Evolutionary conservation across 768 basidiomycete genomes (phyloP), one percentile per base, ranked within the genome.

Genomic region (Pisolithus tinctorius): DNA sequence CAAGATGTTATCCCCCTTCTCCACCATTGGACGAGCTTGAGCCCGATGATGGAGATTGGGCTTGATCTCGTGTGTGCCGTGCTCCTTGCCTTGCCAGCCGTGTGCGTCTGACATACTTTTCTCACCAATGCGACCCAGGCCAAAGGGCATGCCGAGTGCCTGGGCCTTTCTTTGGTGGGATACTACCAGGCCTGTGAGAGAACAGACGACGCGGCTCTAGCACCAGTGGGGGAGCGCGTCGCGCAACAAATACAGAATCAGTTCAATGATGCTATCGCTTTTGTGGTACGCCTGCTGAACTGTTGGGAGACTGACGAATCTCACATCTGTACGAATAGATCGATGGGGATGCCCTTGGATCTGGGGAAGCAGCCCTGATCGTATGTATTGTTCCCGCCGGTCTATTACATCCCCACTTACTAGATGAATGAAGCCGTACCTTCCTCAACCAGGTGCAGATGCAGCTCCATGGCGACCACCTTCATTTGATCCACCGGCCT

Each of bases 41-140:
- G 83, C 54, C 86, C 87, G 4, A 86, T 86, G 83, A 89, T 89
- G 84, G 88, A 90, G 63, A 82, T 88, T 54, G 89, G 87, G 25
- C 75, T 90, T 39, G 86, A 88, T 59, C 69, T 88, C 61, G 88
- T 87, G 57, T 57, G 82, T 69, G 27, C 16, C 30, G 20, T 20
- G 1, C 20, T 20, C 20, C 20, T 20, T 20, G 20, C 37, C 46
- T 34, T 34, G 34, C 14, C 38, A 47, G 6, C 14, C 31, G 47
- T 43, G 17, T 20, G 30, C 25, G 11, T n/a, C 16, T 44, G 47
- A 45, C 34, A 52, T 7, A 23, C 29, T 52, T 43, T 40, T 50
- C 11, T 29, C 26, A 44, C 31, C 29, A 29, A 44, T 17, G 0
- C 14, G 9, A 44, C 26, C 40, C 63, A 88, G 86, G 84, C 81